Base-by-base conservation (phyloP, 1,139 yeast genomes). In the Wickerhamiella pararugosa region DNA sequence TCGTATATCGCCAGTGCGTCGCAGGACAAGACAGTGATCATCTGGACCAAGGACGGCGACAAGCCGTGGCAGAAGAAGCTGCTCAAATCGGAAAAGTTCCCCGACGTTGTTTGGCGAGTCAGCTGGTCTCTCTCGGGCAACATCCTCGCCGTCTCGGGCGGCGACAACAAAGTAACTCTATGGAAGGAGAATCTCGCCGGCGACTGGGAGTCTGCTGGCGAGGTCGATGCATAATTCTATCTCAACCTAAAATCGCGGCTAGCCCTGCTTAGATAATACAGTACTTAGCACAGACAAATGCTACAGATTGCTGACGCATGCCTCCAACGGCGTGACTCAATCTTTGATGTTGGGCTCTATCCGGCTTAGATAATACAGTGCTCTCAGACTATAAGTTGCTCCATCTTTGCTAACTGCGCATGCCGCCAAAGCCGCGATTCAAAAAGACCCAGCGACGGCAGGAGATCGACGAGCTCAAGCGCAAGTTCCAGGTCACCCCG, bases 101-200 rank as follows among this genome's bases (percentile, higher is more conserved):
- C 95, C 11, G 98, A 90, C 58, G 96, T 87, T 31, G 84, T 93
- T 53, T 92, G 98, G 98, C 79, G 97, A 62, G 94, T 94, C 45
- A 80, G 94, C 51, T 90, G 98, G 98, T 84, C 96, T 21, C 71
- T 86, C 53, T 79, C 94, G 37, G 99, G 99, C 43, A 90, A 90
- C 60, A 79, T 92, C 37, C 73, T 90, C 56, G 99, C 99, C 4
- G 84, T 90, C 36, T 77, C 92, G 43, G 95, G 97, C 33, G 97
- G 97, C 43, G 97, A 90, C 60, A 87, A 87, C 63, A 84, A 82
- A 64, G 90, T 90, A 38, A 84, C 94, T 36, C 71, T 90, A 60
- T 92, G 97, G 97, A 87, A 86, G 66, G 98, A 92, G 65, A 83
- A 80, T 58, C 68, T 87, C 53, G 78, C 78, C 56, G 97, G 97